Evolutionary conservation across 345 rosid species (phyloP), one percentile per base, ranked within the genome.

Genomic region (Corchorus capsularis): DNA sequence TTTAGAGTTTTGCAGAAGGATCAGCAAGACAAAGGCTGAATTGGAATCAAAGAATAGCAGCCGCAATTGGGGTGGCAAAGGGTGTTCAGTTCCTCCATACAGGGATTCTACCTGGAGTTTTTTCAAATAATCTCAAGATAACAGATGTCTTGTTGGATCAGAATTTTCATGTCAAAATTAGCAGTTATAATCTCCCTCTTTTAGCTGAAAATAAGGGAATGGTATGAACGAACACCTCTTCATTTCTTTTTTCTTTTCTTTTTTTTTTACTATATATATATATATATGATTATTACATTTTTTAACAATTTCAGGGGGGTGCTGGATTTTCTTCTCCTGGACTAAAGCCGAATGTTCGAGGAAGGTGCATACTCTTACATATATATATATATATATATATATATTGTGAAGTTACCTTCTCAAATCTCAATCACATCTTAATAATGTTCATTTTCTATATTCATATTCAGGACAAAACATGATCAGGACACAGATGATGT

Each of bases 71-170:
- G 74, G 80, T 88, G 10, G 83, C 85, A 55, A 88, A 81, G 83
- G 90, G 89, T 2, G 68, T 90, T 52, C 89, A 87, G 77, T 91
- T 89, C 78, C 88, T 91, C 61, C 90, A 91, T 64, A 86, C 88
- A 0, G 89, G 94, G 64, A 85, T 82, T 53, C 79, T 89, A 11
- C 94, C 92, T 1, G 92, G 91, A 32, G 72, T 87, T 16, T 81
- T 77, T 65, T 77, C 85, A 3, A 86, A 85, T 63, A 78, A 78
- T 72, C 67, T 90, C 69, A 90, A 85, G 83, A 89, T 86, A 71
- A 87, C 91, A 35, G 92, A 91, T 74, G 81, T 85, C 71, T 39
- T 87, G 4, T 56, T 89, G 69, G 89, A 91, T 76, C 85, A 81
- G 43, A 74, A 86, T 72, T 82, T 86, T 66, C 87, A 72, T 39